Conservation (phyloP, 192 early-diverging fungal genomes). For the Backusella australiensis region DNA sequence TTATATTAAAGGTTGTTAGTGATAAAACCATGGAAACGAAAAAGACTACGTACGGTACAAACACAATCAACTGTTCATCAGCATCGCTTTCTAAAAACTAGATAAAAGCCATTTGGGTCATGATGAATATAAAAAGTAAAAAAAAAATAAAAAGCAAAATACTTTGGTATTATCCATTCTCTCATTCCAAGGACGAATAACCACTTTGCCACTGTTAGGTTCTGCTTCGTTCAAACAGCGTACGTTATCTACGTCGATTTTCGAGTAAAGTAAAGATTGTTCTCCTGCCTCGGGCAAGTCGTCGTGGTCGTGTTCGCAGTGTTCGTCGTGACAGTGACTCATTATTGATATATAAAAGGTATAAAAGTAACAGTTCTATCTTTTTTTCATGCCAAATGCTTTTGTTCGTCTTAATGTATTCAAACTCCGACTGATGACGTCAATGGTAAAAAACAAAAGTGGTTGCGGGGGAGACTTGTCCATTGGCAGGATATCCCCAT, state of each 20-base stretch:
- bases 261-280: conserved; percentile 67
- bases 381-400: conserved; percentile 1
- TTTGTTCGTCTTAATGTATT: neutral
- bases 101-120: no score
- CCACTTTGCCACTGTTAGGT: conserved; percentile 56
- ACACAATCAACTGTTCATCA: conserved; percentile 89
- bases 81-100: conserved; percentile 77
- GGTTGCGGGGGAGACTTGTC: conserved; percentile 5
- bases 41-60: conserved; percentile 68
- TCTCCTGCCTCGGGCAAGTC: conserved; percentile 63
- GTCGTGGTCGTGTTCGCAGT: conserved; percentile 75
- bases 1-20: neutral
- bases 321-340: conserved; percentile 34
- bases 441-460: neutral
- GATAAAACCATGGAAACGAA: neutral
- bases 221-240: conserved; percentile 79
- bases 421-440: neutral
- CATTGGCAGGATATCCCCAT: neutral
- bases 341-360: conserved; percentile 8
- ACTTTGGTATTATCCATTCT: conserved; percentile 70
- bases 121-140: no score
- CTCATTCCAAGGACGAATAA: conserved; percentile 88
- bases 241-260: conserved; percentile 78
- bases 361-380: neutral
- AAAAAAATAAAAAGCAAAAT: neutral